Conservation (phyloP, 1,139 yeast genomes). For the Pneumocystis sp. region DNA sequence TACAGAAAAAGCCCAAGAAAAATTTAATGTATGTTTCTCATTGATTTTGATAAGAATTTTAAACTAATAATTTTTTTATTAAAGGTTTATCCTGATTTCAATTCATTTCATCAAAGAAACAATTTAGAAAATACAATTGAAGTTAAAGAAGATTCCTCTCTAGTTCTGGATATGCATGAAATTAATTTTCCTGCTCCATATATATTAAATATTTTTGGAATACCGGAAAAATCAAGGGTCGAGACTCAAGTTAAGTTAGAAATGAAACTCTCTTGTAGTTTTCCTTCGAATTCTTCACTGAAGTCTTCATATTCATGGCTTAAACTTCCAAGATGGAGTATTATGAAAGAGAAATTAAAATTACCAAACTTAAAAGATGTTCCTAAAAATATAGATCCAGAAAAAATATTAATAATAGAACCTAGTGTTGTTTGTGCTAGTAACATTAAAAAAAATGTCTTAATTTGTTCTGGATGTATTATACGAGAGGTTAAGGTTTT, state of each 20-base stretch:
- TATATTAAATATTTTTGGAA: slow-evolving; percentile 39
- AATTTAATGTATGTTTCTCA: not conserved
- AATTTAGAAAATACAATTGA: not conserved
- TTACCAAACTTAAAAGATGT: slow-evolving; percentile 24
- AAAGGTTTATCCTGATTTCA: not conserved
- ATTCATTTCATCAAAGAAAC: not conserved
- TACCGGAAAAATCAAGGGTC: slow-evolving; percentile 70
- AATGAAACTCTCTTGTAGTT: slow-evolving; percentile 35
- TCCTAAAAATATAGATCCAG: slow-evolving; percentile 29
- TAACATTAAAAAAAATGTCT: slow-evolving; percentile 37
- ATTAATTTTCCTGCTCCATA: slow-evolving; percentile 21
- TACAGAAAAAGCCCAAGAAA: too few relatives aligned
- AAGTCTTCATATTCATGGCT: slow-evolving; percentile 27
- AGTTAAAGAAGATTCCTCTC: not conserved
- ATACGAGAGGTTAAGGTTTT: slow-evolving; percentile 67
- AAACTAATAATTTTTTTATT: not conserved
- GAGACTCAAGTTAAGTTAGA: slow-evolving; percentile 84
- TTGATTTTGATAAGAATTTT: not conserved
- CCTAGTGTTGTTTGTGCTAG: slow-evolving; percentile 29
- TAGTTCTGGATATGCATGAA: not conserved
- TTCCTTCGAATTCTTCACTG: slow-evolving; percentile 42
- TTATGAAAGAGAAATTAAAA: slow-evolving; percentile 62
- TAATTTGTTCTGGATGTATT: slow-evolving; percentile 74
- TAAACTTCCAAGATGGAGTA: slow-evolving; percentile 72
- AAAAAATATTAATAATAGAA: slow-evolving; percentile 22